Evolutionary conservation across 2,329 filamentous ascomycete species (phyloP).

Genomic region (Calonectria pseudoreteaudii): DNA sequence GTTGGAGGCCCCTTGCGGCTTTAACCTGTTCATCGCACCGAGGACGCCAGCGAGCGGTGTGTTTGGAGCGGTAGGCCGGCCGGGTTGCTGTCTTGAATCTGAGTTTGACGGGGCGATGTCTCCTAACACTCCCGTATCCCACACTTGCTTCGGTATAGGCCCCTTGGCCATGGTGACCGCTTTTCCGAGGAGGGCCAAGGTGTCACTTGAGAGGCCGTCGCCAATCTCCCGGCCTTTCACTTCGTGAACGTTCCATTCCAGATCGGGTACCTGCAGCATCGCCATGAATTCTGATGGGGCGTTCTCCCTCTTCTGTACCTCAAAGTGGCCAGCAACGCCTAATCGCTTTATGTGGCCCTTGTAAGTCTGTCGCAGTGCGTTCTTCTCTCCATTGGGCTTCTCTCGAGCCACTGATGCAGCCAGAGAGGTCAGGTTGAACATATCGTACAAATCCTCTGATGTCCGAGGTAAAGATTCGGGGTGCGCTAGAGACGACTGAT

Average conservation of each 20-base stretch:
- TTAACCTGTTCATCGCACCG: slow-evolving; percentile 50
- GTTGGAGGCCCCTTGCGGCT: slow-evolving; percentile 52
- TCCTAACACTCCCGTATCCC: slow-evolving; percentile 70
- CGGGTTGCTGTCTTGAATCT: slow-evolving; percentile 54
- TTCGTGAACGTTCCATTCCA: slow-evolving; percentile 67
- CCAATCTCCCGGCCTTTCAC: slow-evolving; percentile 67
- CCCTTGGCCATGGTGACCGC: slow-evolving; percentile 71
- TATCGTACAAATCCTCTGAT: slow-evolving; percentile 69
- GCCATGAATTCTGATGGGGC: slow-evolving; percentile 64
- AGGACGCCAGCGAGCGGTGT: slow-evolving; percentile 59
- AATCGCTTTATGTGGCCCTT: slow-evolving; percentile 76
- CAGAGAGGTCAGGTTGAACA: slow-evolving; percentile 67
- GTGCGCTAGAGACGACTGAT: slow-evolving; percentile 59
- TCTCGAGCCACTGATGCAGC: slow-evolving; percentile 72
- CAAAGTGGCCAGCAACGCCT: slow-evolving; percentile 71
- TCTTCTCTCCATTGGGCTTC: slow-evolving; percentile 75
- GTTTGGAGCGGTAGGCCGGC: slow-evolving; percentile 63
- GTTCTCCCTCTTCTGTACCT: slow-evolving; percentile 64
- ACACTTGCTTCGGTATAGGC: slow-evolving; percentile 64
- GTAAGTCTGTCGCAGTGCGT: slow-evolving; percentile 75
- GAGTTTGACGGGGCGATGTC: slow-evolving; percentile 61
- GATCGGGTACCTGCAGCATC: slow-evolving; percentile 63
- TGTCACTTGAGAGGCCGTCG: slow-evolving; percentile 62
- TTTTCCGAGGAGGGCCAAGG: slow-evolving; percentile 57
- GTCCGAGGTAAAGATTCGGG: slow-evolving; percentile 59